Base-by-base conservation (phyloP, 306 rosid species). In the Fragaria nilgerrensis region DNA sequence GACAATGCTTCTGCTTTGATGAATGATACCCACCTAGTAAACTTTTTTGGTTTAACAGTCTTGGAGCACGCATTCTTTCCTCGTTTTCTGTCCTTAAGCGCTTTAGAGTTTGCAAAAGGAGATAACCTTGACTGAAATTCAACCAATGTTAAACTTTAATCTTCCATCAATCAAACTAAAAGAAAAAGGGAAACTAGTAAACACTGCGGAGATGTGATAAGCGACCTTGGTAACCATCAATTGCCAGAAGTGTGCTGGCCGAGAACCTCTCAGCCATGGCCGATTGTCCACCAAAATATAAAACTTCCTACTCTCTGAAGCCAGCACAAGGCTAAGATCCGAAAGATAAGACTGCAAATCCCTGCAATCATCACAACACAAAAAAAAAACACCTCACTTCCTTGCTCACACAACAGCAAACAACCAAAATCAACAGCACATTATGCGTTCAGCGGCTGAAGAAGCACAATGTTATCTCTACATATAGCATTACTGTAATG, bases 261-360 rank as follows among this genome's bases (percentile, higher is more conserved):
- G 81, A 43, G 89, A 84, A 68, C 97, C 87, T 79, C 90, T 86
- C 85, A 90, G 80, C 94, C 96, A 92, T 86, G 97, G 99, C 79
- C 98, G 90, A 23, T 96, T 96, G 84, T 96, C 98, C 79, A 96
- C 99, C 87, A 96, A 88, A 71, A 96, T 88, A 83, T 87, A 92
- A 22, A 89, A 72, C 69, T 79, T 89, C 68, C 90, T 91, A 79
- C 98, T 88, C 45, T 92, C 89, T 78, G 80, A 85, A 59, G 93
- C 97, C 4, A 92, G 85, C 83, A 96, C 91, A 75, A 96, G 83
- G 84, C 88, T 88, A 77, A 96, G 97, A 82, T 92, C 94, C 37
- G 99, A 91, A 77, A 84, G 93, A 82, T 96, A 92, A 61, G 99
- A 88, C 88, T 89, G 97, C 97, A 96, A 89, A 73, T 96, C 99